phyloP scores from a whole-genome alignment of 139 green algal species.

The Closterium sp. region DNA sequence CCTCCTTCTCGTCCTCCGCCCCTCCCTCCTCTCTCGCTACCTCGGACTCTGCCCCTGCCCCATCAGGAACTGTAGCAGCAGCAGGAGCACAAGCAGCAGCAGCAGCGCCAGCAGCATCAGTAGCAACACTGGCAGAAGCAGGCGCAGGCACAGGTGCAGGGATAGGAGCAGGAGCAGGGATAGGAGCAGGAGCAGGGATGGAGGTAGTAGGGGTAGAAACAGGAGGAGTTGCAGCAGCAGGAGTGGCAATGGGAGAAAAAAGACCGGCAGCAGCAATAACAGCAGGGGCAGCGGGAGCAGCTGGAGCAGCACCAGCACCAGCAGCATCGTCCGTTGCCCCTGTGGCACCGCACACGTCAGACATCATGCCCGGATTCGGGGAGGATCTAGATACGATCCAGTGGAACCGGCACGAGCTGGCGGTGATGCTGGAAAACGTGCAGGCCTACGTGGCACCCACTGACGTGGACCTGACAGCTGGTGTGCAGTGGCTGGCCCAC shows the following conservation, averaged over 20 bases:
- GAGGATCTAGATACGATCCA: not conserved
- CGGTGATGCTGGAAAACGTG: constrained; percentile 27
- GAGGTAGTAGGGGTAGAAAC: too few species aligned
- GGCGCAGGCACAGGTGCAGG: not conserved
- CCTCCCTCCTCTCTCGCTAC: not conserved
- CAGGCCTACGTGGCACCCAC: constrained; percentile 53
- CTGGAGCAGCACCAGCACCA: not conserved
- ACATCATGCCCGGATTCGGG: not conserved
- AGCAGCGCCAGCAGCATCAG: not conserved
- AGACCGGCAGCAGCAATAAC: not conserved
- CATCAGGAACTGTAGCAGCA: not conserved
- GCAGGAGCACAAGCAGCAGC: too few species aligned
- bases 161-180: not conserved
- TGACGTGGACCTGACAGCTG: constrained; percentile 49
- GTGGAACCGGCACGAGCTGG: constrained; percentile 4
- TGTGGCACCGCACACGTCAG: not conserved
- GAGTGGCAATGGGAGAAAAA: too few species aligned
- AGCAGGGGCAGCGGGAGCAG: not conserved
- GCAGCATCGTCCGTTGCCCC: not conserved
- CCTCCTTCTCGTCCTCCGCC: not conserved
- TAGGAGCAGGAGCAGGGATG: too few species aligned
- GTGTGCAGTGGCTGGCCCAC: constrained; percentile 52
- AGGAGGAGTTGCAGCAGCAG: too few species aligned
- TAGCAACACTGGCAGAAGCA: not conserved
- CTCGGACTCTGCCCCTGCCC: not conserved